Conservation (phyloP, 768 basidiomycete species). For the Lyophyllum semitale region DNA sequence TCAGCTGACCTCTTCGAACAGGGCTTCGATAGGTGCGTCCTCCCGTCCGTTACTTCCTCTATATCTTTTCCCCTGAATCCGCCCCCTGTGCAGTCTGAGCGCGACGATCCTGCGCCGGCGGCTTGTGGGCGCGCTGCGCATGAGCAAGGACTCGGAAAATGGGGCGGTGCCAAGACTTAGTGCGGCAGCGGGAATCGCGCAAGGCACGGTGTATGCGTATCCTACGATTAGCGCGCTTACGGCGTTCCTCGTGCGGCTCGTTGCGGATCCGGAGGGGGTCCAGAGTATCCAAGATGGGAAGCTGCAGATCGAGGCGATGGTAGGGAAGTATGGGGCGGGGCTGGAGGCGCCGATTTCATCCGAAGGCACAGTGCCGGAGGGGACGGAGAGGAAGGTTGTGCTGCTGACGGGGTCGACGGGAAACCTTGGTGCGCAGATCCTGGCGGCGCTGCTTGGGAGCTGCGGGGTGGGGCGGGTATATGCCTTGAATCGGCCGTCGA, state of each 20-base stretch:
- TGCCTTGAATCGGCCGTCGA: conserved; percentile 32
- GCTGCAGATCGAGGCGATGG: conserved; percentile 22
- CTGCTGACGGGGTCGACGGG: conserved; percentile 40
- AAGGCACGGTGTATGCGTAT: no score
- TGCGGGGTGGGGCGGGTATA: conserved; percentile 29
- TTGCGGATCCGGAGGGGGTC: no score
- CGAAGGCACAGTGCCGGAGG: no score
- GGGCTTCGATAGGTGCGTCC: conserved; percentile 41
- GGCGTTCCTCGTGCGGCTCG: not conserved
- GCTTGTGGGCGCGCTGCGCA: no score
- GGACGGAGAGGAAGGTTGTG: no score
- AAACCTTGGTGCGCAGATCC: conserved; percentile 32
- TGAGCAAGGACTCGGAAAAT: no score
- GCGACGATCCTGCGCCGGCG: no score
- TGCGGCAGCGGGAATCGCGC: no score
- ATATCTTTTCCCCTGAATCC: not conserved
- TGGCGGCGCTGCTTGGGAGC: conserved; percentile 29
- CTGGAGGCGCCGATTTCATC: no score
- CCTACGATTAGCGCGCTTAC: not conserved
- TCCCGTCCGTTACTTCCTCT: no score
- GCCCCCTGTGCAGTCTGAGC: not conserved
- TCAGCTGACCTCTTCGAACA: conserved; percentile 36
- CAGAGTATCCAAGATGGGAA: no score
- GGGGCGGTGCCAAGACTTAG: no score
- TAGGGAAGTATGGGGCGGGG: conserved; percentile 23